Evolutionary conservation across 23 red algal genomes (phyloP).

Genomic region (Porphyridium purpureum): DNA sequence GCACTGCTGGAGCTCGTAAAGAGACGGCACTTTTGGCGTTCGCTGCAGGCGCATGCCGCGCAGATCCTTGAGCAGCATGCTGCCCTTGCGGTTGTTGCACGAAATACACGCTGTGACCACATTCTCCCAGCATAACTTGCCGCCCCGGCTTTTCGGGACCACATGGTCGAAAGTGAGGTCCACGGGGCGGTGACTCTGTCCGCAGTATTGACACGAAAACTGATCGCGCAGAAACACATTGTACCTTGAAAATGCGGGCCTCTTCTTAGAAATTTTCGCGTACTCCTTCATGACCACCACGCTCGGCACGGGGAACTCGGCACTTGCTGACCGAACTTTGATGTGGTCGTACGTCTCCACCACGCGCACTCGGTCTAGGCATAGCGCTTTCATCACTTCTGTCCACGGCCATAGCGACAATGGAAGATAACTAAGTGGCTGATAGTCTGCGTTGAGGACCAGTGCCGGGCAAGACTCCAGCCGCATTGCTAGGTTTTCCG

Average conservation of each 20-base stretch:
- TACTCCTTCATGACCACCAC: conserved; percentile 74
- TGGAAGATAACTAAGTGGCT: conserved; percentile 71
- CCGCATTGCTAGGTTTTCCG: conserved; percentile 6
- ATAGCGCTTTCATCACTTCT: conserved; percentile 86
- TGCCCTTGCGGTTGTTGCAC: conserved; percentile 87
- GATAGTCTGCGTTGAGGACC: conserved; percentile 84
- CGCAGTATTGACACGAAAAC: conserved; percentile 98
- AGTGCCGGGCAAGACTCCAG: conserved; percentile 60
- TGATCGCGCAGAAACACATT: conserved; percentile 89
- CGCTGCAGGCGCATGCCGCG: conserved; percentile 34
- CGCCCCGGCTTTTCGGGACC: conserved; percentile 63
- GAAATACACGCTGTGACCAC: conserved; percentile 67
- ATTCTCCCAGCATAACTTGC: conserved; percentile 68
- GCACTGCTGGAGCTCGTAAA: conserved; percentile 40
- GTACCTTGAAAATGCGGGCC: conserved; percentile 69
- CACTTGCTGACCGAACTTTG: conserved; percentile 41
- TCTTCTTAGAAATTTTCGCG: conserved; percentile 8
- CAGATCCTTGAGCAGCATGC: conserved; percentile 30
- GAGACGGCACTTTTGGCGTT: conserved; percentile 22
- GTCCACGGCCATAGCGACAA: conserved; percentile 85
- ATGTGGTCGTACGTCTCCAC: conserved; percentile 58
- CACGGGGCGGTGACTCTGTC: conserved; percentile 8
- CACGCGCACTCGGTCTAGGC: conserved; percentile 53
- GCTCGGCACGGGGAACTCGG: conserved; percentile 49
- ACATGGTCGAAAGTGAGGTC: conserved; percentile 94